Base-by-base conservation (phyloP, 2,329 filamentous ascomycete species). In the Cladophialophora yegresii region DNA sequence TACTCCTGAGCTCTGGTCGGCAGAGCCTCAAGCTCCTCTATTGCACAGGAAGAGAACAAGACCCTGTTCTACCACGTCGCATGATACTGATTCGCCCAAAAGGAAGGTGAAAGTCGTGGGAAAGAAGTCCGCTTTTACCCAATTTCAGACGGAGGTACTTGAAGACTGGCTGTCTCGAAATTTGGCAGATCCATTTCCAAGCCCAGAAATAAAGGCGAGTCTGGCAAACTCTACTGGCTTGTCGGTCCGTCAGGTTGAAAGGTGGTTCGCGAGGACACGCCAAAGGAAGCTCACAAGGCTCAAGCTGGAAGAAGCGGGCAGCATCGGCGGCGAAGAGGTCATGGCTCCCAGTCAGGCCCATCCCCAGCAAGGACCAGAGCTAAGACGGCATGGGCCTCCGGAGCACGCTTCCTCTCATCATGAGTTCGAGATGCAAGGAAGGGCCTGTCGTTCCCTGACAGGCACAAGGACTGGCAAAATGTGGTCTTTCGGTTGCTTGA, bases 201-300 rank as follows among this genome's bases (percentile, higher is more conserved):
- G 16, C 28, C 8, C 16, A 33, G 23, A n/a, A 10, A 32, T 26
- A 20, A 54, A 54, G 28, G 51, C 51, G 6, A 33, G 13, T 28
- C 51, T 54, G 23, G 51, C 51, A 30, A 5, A 20, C 5, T 30
- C 51, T 8, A 28, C 51, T n/a, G 28, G 28, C 20, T 32, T 54
- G 9, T 54, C 51, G 3, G 12, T 33, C 8, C 51, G 51, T 8
- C 51, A 54, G n/a, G 51, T 54, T 20, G 23, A 54, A 23, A 23
- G 26, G 16, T 54, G 51, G 51, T 54, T 54, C 28, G 51, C 51
- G 28, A 54, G 51, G 51, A 54, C 51, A 54, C 51, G 51, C 16
- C 51, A 54, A n/a, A 54, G 51, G 28, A 54, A 54, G 16, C 51
- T 54, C 13, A n/a, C 8, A 20, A 30, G 51, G 13, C 23, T 54